Evolutionary conservation across 169 alveolate genomes (phyloP).

Genomic region (Plasmodium gallinaceum): DNA sequence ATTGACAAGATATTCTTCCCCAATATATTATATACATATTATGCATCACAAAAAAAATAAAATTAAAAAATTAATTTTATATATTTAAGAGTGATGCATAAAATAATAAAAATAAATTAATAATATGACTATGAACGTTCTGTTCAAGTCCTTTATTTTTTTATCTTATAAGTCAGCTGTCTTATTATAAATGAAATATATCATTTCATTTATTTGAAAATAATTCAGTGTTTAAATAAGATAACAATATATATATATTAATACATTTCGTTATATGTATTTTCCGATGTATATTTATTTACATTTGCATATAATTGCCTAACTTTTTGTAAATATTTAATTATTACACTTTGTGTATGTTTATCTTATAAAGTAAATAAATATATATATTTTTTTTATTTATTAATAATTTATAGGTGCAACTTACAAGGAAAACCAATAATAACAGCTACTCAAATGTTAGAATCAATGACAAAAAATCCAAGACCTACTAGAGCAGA

Average conservation of each 20-base stretch:
- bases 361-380: background rate
- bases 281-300: background rate
- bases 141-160: slow-evolving; percentile 54
- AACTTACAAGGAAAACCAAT: slow-evolving; percentile 97
- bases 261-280: background rate
- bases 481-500: slow-evolving; percentile 99
- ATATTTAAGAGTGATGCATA: slow-evolving; percentile 46
- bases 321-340: background rate
- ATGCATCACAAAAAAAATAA: slow-evolving; percentile 37
- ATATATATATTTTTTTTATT: background rate
- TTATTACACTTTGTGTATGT: background rate
- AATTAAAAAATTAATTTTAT: slow-evolving; percentile 29
- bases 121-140: slow-evolving; percentile 42
- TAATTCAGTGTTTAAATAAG: slow-evolving; percentile 67
- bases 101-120: slow-evolving; percentile 34
- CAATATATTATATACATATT: background rate
- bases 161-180: slow-evolving; percentile 70
- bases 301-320: background rate
- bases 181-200: slow-evolving; percentile 29
- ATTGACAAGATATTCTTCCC: background rate
- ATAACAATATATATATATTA: slow-evolving; percentile 15
- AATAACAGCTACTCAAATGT: slow-evolving; percentile 99
- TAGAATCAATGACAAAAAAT: slow-evolving; percentile 96
- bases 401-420: slow-evolving; percentile 84
- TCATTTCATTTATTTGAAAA: slow-evolving; percentile 38